A percentile compares a stretch with the other conserved stretches of the same genome.
These are phyloP conservation scores for Aspergillus arachidicola DNA, from an alignment of 2,329 filamentous ascomycete species.

Conservation along the genomic window DNA sequence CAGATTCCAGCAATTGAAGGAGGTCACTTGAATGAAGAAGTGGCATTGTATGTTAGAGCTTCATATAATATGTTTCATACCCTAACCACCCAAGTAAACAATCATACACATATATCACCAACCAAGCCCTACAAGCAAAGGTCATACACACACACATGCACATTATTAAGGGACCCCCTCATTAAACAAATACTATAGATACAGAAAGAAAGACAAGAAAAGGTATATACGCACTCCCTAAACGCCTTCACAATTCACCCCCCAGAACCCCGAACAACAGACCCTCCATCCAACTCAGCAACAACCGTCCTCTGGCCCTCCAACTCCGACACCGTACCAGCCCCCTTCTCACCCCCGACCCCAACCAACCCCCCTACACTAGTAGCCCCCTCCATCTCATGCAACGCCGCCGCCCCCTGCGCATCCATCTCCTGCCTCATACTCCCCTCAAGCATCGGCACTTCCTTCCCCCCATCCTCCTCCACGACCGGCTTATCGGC, in stretches of 20 bases:
- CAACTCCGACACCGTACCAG: neutral
- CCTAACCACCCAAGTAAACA: neutral
- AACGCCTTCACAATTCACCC: neutral
- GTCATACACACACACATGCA: neutral
- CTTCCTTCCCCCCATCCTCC: neutral
- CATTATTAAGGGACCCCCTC: neutral
- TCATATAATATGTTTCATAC: neutral
- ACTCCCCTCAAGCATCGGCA: constrained; percentile 14
- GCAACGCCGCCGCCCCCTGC: constrained; percentile 10
- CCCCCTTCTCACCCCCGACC: neutral
- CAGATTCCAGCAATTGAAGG: neutral
- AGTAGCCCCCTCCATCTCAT: constrained; percentile 9
- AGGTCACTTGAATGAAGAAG: neutral
- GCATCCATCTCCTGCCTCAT: constrained; percentile 18
- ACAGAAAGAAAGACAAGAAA: neutral
- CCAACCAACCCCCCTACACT: neutral
- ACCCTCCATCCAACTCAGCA: neutral
- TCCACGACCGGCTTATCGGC: neutral
- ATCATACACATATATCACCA: too few species aligned
- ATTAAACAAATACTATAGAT: neutral
- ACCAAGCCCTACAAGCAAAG: too few species aligned
- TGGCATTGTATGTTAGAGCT: neutral
- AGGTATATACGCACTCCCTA: neutral
- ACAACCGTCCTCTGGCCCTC: neutral
- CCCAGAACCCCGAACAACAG: neutral